Evolutionary conservation across 225 moss, liverwort and hornwort genomes (phyloP), one percentile per base, ranked within the genome.

Genomic region (Neckera pumila): DNA sequence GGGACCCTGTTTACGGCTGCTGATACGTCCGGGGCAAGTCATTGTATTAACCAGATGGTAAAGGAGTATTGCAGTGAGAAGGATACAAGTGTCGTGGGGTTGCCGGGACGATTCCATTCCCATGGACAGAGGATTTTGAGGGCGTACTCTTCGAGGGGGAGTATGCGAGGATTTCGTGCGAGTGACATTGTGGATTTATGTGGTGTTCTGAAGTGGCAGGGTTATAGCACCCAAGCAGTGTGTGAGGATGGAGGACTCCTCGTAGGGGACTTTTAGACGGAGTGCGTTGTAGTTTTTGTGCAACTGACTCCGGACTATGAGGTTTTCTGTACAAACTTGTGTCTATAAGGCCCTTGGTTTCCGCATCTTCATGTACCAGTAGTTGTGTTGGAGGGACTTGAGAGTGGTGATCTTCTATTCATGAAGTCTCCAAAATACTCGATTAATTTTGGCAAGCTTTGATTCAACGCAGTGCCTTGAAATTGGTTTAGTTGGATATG

Each of bases 291-390:
- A 45, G 77, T 77, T 53, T 81, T 17, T 56, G 34, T 72, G 80
- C 86, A 58, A n/a, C n/a, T 28, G 78, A 89, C 42, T 90, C 80
- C 82, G 38, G 82, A 75, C 66, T 69, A 36, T 33, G 85, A 78
- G 59, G 33, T 86, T 86, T 77, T 88, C 71, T 90, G 93, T 93
- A 89, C 90, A 90, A 89, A 89, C 91, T 85, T 87, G 91, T 91
- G 82, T 82, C 69, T 70, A 81, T 34, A 75, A 88, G 91, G 92
- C 75, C 88, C 79, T 81, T 62, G 47, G 86, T 90, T 79, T 84
- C 62, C 59, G 70, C 72, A 88, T 60, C 65, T 84, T 78, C 80
- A 54, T 86, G 88, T 89, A 87, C 58, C 91, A 91, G 69, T 89
- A 91, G 88, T 85, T 63, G 89, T 85, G 83, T 79, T 75, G 90